Evolutionary conservation across 257 asterid species (phyloP).

Genomic region (Fraxinus pennsylvanica): DNA sequence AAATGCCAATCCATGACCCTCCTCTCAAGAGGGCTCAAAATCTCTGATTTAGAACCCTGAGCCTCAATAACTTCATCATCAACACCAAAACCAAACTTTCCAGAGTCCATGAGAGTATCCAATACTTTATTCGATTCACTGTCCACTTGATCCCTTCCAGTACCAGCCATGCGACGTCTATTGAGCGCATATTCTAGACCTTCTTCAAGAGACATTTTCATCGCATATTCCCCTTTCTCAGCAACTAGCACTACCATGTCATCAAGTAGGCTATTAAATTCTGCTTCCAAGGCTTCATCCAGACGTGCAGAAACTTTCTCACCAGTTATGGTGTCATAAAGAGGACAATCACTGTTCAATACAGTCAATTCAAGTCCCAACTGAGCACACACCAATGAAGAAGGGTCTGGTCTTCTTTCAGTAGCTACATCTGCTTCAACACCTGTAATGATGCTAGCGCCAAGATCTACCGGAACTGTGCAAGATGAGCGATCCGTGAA

Average conservation of each 20-base stretch:
- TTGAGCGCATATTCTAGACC: constrained; percentile 87
- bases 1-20: constrained; percentile 99
- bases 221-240: constrained; percentile 84
- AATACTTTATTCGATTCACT: constrained; percentile 30
- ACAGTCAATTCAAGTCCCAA: constrained; percentile 93
- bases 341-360: constrained; percentile 95
- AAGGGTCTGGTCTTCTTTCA: constrained; percentile 99
- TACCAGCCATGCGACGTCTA: constrained; percentile 48
- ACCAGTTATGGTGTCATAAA: constrained; percentile 82
- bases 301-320: constrained; percentile 80
- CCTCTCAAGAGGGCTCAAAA: constrained; percentile 87
- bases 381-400: constrained; percentile 94
- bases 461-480: constrained; percentile 99
- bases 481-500: constrained; percentile 83
- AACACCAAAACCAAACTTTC: constrained; percentile 25
- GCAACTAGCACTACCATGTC: constrained; percentile 88
- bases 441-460: constrained; percentile 99
- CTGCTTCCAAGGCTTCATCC: constrained; percentile 90
- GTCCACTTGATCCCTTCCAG: constrained; percentile 32
- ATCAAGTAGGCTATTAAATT: constrained; percentile 87
- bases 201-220: constrained; percentile 89
- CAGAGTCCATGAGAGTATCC: constrained; percentile 36
- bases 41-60: constrained; percentile 40
- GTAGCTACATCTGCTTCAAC: constrained; percentile 97
- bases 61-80: constrained; percentile 37